Evolutionary conservation across 108 stramenopile genomes (phyloP), one percentile per base, ranked within the genome.

Genomic region (Nitzschia putrida): DNA sequence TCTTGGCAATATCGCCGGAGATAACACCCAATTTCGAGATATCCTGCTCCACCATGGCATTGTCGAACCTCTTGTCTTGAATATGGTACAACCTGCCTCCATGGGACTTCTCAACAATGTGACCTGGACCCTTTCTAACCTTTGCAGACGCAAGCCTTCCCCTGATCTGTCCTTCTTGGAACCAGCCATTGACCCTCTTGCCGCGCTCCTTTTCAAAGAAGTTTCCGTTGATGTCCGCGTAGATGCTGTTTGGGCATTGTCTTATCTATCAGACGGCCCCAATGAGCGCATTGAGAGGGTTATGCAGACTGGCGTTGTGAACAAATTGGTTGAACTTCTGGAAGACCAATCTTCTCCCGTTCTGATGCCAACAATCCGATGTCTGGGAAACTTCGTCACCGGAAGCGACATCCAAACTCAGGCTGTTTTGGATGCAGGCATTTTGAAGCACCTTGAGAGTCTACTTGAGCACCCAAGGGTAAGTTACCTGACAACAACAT

Each of bases 1-100:
- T 60, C 74, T 98, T 16, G 98, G 97, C 58, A 98, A 98, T 72
- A 88, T 98, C 59, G 96, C 96, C 5, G 98, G 96, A 0, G 98
- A 98, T 65, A 71, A 72, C 18, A n/a, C 89, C 3, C 64, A 63
- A 25, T 79, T 87, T 40, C 78, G 98, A 26, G 92, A 98, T 73
- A 37, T 68, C 8, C 78, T 95, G 20, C 76, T 96, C 38, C 44
- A 57, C 24, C 37, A 80, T 13, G 81, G 85, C 37, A 80, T 80
- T n/a, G 69, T 96, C 53, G 68, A 68, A 22, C 74, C 81, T 43
- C 74, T 97, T 49, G 29, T 73, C 34, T 58, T 76, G 52, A 98
- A 98, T 68, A 68, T 98, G 44, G 39, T 55, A 9, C 25, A 86
- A n/a, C 91, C 96, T 0, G 90, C 82, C 10, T 87, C 50, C 56